phyloP scores from a whole-genome alignment of 345 rosid species.

The Corymbia maculata region DNA sequence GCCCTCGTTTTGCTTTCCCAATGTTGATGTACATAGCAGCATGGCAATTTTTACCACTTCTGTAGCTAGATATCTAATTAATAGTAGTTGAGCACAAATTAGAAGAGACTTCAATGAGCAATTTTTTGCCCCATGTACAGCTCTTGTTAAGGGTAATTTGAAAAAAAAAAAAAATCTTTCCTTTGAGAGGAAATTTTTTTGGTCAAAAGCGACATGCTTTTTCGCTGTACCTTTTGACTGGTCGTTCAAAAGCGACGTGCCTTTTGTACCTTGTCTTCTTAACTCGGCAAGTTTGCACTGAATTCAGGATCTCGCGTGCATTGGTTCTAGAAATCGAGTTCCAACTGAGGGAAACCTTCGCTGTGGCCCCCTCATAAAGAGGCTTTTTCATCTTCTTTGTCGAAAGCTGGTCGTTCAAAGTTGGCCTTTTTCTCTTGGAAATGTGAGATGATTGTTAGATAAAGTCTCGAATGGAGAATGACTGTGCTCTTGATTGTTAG shows the following conservation, averaged over 20 bases:
- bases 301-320: neutral
- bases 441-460: neutral
- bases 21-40: constrained; percentile 1
- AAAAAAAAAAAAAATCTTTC: neutral
- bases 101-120: neutral
- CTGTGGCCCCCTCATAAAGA: neutral
- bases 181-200: neutral
- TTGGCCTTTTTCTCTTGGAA: neutral
- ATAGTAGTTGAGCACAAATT: neutral
- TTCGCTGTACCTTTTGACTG: too few relatives aligned
- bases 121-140: neutral
- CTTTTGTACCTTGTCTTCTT: neutral
- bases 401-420: neutral
- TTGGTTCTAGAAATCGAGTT: neutral
- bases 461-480: neutral
- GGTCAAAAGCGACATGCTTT: neutral
- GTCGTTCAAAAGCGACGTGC: neutral
- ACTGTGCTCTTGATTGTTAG: neutral
- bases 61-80: neutral
- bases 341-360: neutral
- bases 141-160: neutral
- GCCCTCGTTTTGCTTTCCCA: constrained; percentile 74
- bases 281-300: neutral
- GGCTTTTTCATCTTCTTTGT: neutral
- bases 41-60: neutral